phyloP scores from a whole-genome alignment of 768 basidiomycete genomes.

The Hemileccinum impolitum region DNA sequence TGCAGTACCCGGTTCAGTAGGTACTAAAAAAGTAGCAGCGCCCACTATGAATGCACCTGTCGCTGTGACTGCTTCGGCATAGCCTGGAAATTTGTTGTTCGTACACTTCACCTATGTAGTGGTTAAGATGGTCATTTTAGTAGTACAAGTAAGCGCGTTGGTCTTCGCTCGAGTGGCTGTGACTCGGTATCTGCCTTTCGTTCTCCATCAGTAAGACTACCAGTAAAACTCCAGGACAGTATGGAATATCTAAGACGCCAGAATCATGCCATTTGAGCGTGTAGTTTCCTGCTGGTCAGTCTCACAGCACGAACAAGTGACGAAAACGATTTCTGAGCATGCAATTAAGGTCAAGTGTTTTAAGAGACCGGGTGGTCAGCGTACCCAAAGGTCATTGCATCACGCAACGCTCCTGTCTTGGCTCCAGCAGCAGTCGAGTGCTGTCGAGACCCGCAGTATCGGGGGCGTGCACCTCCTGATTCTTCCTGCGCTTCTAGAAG shows the following conservation, averaged over 20 bases:
- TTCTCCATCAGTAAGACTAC: too few species aligned
- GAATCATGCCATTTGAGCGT: too few species aligned
- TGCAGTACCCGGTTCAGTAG: background rate
- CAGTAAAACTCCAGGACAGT: too few species aligned
- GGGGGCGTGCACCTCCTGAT: background rate
- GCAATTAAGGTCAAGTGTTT: background rate
- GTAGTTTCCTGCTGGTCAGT: background rate
- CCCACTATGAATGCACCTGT: background rate
- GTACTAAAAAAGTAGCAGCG: background rate
- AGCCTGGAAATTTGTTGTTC: background rate
- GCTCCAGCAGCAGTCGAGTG: background rate
- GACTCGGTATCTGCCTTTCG: too few species aligned
- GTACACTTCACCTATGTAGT: background rate
- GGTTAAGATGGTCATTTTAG: too few species aligned
- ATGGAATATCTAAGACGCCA: too few species aligned
- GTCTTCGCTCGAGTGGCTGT: too few species aligned
- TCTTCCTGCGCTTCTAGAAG: background rate
- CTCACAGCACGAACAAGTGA: background rate
- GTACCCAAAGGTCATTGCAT: slow-evolving; percentile 14
- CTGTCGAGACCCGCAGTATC: background rate
- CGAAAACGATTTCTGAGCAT: slow-evolving; percentile 3
- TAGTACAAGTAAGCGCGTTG: too few species aligned
- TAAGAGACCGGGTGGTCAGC: background rate
- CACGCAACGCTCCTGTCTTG: slow-evolving; percentile 6
- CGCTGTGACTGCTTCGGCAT: slow-evolving; percentile 16